phyloP scores from a whole-genome alignment of 2,329 filamentous ascomycete genomes.

The Atkinsonella texensis region DNA sequence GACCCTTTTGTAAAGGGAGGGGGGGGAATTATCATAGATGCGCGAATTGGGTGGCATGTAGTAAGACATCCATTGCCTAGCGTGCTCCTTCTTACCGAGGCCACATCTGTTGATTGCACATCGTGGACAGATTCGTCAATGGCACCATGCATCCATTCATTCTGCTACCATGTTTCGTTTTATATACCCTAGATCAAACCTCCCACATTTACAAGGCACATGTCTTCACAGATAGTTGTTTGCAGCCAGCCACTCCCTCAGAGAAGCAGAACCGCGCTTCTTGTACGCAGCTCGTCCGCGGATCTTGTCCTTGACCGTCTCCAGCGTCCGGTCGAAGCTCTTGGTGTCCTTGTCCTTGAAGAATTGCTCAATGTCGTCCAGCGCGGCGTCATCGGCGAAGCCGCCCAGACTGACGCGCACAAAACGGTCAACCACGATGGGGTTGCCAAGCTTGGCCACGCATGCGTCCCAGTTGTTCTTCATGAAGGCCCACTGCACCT shows the following conservation, averaged over 20 bases:
- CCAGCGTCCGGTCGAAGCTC: constrained; percentile 75
- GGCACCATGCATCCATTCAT: not conserved
- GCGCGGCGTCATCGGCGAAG: constrained; percentile 58
- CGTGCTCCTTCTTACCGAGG: not conserved
- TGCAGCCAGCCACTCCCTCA: constrained; percentile 67
- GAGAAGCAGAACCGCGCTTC: constrained; percentile 56
- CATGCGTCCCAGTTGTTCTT: constrained; percentile 72
- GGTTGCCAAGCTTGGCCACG: constrained; percentile 63
- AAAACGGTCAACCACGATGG: constrained; percentile 82
- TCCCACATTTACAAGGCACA: not conserved
- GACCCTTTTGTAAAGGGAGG: no score
- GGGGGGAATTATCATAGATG: no score
- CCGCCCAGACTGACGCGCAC: constrained; percentile 65
- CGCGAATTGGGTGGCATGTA: no score
- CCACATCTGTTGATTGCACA: no score
- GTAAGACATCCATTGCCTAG: no score
- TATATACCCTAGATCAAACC: not conserved
- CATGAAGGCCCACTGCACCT: constrained; percentile 72
- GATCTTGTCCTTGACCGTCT: constrained; percentile 77
- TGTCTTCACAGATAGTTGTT: constrained; percentile 32
- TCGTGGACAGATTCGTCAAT: no score
- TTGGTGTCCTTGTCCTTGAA: constrained; percentile 78
- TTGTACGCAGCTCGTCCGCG: constrained; percentile 73
- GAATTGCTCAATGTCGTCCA: constrained; percentile 71
- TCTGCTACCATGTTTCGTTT: not conserved